These are phyloP conservation scores for Ophiobolus disseminans DNA, from an alignment of 2,329 filamentous ascomycete genomes.

Conservation along the genomic window DNA sequence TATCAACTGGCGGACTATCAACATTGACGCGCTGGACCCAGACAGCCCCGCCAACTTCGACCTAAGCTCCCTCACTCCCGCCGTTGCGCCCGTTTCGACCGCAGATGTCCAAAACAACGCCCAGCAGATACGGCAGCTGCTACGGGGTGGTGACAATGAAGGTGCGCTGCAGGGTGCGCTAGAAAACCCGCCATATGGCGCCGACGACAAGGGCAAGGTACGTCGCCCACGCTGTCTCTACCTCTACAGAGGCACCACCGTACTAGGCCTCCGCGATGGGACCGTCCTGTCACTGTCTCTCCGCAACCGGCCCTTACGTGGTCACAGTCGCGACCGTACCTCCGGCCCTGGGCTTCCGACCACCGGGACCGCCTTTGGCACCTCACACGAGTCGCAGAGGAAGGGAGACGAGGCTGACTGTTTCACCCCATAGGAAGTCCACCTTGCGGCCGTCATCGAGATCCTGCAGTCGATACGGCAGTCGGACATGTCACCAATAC, in stretches of 20 bases:
- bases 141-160: conserved; percentile 85
- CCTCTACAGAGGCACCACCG: conserved; percentile 8
- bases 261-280: conserved; percentile 17
- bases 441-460: conserved; percentile 87
- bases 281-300: conserved; percentile 32
- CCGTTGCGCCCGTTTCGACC: conserved; percentile 75
- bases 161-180: conserved; percentile 84
- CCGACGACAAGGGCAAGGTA: conserved; percentile 62
- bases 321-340: conserved; percentile 29
- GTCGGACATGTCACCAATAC: conserved; percentile 89
- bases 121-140: conserved; percentile 83
- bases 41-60: conserved; percentile 94
- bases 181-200: conserved; percentile 79
- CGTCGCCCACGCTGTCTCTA: conserved; percentile 33
- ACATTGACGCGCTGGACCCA: conserved; percentile 89
- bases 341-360: conserved; percentile 32
- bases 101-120: conserved; percentile 79
- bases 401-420: conserved; percentile 36
- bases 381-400: conserved; percentile 27
- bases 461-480: conserved; percentile 96
- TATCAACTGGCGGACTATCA: conserved; percentile 83
- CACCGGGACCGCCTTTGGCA: conserved; percentile 23
- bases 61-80: conserved; percentile 79
- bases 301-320: conserved; percentile 17
- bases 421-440: conserved; percentile 69